phyloP scores from a whole-genome alignment of 371 early-diverging fungal genomes.

The Mortierella sp. region DNA sequence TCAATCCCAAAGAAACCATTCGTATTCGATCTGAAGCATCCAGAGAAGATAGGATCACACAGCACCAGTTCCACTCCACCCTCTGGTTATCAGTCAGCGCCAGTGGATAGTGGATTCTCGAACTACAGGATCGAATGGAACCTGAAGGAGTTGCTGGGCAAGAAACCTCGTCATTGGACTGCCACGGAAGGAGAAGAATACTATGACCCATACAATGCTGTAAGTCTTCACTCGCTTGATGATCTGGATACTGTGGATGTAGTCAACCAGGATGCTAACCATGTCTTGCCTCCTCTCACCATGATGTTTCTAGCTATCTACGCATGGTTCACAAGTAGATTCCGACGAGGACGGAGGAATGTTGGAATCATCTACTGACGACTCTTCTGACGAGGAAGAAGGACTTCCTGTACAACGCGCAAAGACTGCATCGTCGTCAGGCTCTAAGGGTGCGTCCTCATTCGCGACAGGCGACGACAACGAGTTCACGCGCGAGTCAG shows the following conservation, averaged over 20 bases:
- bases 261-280: too few relatives aligned
- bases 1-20: conserved; percentile 17
- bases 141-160: conserved; percentile 49
- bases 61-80: background rate
- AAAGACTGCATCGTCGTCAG: background rate
- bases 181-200: conserved; percentile 41
- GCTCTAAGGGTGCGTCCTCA: background rate
- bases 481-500: conserved; percentile 42
- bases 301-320: conserved; percentile 27
- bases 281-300: too few relatives aligned
- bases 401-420: conserved; percentile 13
- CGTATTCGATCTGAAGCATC: conserved; percentile 6
- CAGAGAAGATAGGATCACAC: conserved; percentile 1
- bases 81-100: conserved; percentile 18
- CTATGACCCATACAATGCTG: conserved; percentile 52
- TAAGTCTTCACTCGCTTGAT: conserved; percentile 19
- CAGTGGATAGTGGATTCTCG: conserved; percentile 38
- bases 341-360: conserved; percentile 42
- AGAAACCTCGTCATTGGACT: conserved; percentile 52
- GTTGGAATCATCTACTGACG: conserved; percentile 30
- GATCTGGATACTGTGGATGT: too few relatives aligned
- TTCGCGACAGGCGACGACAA: conserved; percentile 31
- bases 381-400: conserved; percentile 29
- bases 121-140: conserved; percentile 54
- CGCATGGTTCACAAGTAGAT: conserved; percentile 44